Evolutionary conservation across 805 yeast species (phyloP), one percentile per base, ranked within the genome.

Genomic region (Ogataea paradorogensis): DNA sequence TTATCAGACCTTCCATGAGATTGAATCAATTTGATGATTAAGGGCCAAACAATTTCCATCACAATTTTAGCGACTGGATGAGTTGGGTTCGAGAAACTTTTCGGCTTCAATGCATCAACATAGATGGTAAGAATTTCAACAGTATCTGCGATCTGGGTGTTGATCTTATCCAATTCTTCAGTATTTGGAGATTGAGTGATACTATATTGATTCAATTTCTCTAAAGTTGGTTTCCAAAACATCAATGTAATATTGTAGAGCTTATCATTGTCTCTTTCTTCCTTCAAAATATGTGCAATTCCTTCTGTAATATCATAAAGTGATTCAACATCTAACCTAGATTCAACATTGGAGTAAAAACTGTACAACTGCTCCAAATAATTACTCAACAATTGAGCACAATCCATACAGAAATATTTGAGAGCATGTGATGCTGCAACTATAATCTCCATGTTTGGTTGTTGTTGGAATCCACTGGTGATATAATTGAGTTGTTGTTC

Each of bases 401-500:
- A 93, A 63, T 95, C 99, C 55, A 86, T 84, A 65, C 97, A 90
- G 56, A 93, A 87, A 58, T 80, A 91, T 90, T 88, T 87, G 53
- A 93, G 71, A 0, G 99, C 95, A 62, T 86, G 90, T 0, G 97
- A 83, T 0, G 97, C 87, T 1, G 99, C 97, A 20, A 83, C 76
- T 16, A 83, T 69, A 22, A 86, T 83, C 30, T 76, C 80, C 47
- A 50, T 30, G 30, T 55, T 50, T 26, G 52, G 56, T 26, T 52
- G 43, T 31, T 56, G 57, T 40, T 69, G 66, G 53, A 88, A 84
- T 0, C 96, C 95, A 44, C 70, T 72, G 41, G 83, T 83, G 47
- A 95, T 87, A 59, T 89, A 93, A 47, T 83, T 80, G 42, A 93
- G 71, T 61, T 90, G 96, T 33, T 80, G 74, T 61, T 86, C 93